Base-by-base conservation (phyloP, 805 yeast species). In the Suhomyces faveliae region DNA sequence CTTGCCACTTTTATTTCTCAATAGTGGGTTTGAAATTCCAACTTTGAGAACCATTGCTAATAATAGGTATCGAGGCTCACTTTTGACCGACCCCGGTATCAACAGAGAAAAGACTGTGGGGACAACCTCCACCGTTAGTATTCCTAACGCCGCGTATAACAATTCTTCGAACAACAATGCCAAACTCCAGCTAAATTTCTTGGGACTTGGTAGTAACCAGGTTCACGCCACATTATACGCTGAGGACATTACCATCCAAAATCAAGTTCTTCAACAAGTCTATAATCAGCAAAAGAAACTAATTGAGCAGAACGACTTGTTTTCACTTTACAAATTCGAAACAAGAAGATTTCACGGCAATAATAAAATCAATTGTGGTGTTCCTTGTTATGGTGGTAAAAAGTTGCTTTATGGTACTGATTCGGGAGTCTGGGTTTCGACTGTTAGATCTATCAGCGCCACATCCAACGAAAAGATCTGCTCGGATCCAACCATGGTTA, bases 371-470 rank as follows among this genome's bases (percentile, higher is more conserved):
- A 90, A 89, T 61, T 90, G 97, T 72, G 92, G 90, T 23, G 90
- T 87, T 35, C 96, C 97, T 27, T 86, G 88, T 64, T 96, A 94
- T 61, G 97, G 97, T 45, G 98, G 98, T 17, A 80, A 96, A 54
- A 88, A 91, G 62, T 70, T 91, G 54, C 65, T 94, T 29, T 91
- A 88, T 60, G 98, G 98, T 38, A 90, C 98, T 0, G 96, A 89
- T 61, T 78, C 85, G 0, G 98, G 99, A 4, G 83, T 94, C 2
- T 94, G 86, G 74, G 80, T 89, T 40, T 82, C 94, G 40, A 89
- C 89, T 59, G 79, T 76, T n/a, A 64, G 79, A 38, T 79, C 81
- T 6, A 79, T 77, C 48, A 73, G 79, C 29, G 69, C 82, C 45
- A 70, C 74, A 0, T 70, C 78, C 7, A 73, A 73, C 42, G 76